Evolutionary conservation across 2,329 filamentous ascomycete species (phyloP), one percentile per base, ranked within the genome.

Genomic region (Cordyceps fumosorosea): DNA sequence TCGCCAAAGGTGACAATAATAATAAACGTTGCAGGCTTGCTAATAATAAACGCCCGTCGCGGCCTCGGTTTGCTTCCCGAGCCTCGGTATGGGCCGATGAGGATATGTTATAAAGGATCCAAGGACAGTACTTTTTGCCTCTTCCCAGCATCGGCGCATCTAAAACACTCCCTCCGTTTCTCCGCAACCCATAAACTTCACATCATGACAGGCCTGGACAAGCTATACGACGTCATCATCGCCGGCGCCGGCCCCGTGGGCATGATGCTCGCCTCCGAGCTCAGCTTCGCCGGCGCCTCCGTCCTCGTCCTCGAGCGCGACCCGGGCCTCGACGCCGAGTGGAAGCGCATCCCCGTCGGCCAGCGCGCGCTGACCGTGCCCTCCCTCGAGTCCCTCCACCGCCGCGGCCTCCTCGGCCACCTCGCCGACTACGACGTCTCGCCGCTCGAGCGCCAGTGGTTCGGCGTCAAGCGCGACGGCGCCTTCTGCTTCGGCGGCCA

Each of bases 281-380:
- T 78, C 14, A 67, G 63, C 12, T 66, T 74, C 10, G 69, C 68
- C 48, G 50, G 66, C 24, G 64, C 66, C 12, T 74, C 72, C 1
- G 75, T 77, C 20, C 67, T 77, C 2, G 70, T 78, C 3, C 66
- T 78, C 4, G 76, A 78, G 64, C 20, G 62, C 18, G 62, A 67
- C 12, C 14, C 37, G 42, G 40, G 55, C 5, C 50, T 59, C 22
- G 20, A 63, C 3, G 64, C 63, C 3, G 52, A 60, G 3, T 74
- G 68, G 67, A 76, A 77, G 58, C 60, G 32, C 26, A 53, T 60
- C 1, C 70, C 69, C 1, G 63, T 72, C 1, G 72, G 72, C 20
- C 47, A 67, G 16, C 67, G 73, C 3, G 74, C 73, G 34, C 62
- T 77, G 18, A 75, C 74, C 62, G 72, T 70, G 1, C 63, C 66